Conservation (phyloP, 1,284 basidiomycete species). For the Filobasidium uniguttulatum region DNA sequence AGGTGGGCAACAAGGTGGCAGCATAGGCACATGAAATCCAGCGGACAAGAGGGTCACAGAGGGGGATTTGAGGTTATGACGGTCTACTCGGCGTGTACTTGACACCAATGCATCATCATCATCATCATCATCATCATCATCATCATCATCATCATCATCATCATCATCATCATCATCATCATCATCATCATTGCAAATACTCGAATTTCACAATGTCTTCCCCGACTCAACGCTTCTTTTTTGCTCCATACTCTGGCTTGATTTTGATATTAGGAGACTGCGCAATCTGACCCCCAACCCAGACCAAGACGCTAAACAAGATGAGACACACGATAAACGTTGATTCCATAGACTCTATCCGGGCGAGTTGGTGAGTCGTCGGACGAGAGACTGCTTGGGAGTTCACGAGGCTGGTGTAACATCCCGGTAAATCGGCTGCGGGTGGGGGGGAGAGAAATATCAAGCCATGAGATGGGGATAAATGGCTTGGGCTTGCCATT, state of each 20-base stretch:
- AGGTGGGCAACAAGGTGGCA: slow-evolving; percentile 1
- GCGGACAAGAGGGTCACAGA: neutral
- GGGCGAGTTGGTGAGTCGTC: neutral
- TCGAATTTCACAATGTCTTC: no score
- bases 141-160: no score
- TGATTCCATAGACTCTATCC: neutral
- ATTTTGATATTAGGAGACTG: neutral
- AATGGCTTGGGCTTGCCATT: neutral
- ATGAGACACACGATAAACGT: neutral
- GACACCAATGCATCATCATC: no score
- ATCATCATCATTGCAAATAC: no score
- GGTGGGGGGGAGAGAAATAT: neutral
- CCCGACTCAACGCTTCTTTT: no score
- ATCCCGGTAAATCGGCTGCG: neutral
- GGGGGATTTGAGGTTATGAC: no score
- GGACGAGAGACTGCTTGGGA: neutral
- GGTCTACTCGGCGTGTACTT: no score
- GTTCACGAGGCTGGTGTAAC: neutral
- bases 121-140: no score
- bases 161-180: no score
- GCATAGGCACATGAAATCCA: neutral
- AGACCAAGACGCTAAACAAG: neutral
- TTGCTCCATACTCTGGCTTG: neutral
- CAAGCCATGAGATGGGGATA: neutral
- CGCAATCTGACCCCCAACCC: neutral